These are phyloP conservation scores for Euryodendron excelsum DNA, from an alignment of 148 eudicot species.

Conservation along the genomic window DNA sequence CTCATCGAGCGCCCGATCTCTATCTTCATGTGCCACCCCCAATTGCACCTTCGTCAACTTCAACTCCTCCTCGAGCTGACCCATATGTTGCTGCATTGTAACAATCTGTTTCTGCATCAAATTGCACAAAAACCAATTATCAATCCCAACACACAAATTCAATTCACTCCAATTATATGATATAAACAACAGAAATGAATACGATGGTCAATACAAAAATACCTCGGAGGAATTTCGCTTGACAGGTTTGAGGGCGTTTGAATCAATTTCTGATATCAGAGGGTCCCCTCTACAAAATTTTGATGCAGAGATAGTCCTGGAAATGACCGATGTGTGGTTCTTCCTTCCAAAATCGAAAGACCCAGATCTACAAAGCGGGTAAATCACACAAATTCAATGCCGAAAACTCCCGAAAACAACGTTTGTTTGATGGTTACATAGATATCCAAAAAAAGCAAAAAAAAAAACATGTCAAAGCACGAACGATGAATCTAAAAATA, in stretches of 20 bases:
- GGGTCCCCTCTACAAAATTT: constrained; percentile 24
- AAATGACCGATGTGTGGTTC: constrained; percentile 11
- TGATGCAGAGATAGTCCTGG: constrained; percentile 13
- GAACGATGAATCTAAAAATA: not conserved
- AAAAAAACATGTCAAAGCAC: not conserved
- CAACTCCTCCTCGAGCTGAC: constrained; percentile 47
- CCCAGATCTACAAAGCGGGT: constrained; percentile 11
- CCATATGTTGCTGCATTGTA: constrained; percentile 32
- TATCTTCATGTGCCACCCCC: constrained; percentile 29
- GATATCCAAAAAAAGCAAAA: not conserved
- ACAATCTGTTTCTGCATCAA: constrained; percentile 22
- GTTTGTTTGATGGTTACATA: not conserved
- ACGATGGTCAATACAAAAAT: constrained; percentile 18
- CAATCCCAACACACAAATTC: not conserved
- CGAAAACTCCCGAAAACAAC: not conserved
- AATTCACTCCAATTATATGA: not conserved
- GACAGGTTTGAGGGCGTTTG: constrained; percentile 17
- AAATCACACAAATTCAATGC: constrained; percentile 12
- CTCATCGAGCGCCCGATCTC: constrained; percentile 23
- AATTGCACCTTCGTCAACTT: constrained; percentile 40
- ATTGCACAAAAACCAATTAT: not conserved
- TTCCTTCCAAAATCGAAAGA: constrained; percentile 17
- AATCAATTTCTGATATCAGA: constrained; percentile 7
- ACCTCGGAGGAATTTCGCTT: constrained; percentile 17
- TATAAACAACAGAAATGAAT: not conserved